Conservation (phyloP, 139 green algal species). For the Chloropicon primus region DNA sequence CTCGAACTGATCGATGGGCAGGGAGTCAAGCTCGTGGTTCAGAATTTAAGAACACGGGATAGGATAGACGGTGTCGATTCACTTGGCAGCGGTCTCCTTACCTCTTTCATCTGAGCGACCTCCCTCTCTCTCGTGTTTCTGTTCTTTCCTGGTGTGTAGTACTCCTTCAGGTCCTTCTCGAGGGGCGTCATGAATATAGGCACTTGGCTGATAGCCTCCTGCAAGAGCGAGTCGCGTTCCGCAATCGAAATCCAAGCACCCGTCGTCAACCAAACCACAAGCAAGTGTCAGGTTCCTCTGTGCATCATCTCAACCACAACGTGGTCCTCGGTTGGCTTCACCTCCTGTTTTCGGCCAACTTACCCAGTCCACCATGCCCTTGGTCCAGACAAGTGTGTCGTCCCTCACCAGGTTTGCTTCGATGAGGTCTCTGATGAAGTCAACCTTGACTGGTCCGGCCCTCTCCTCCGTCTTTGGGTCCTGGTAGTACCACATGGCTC, state of each 20-base stretch:
- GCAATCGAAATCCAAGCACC: too few relatives aligned
- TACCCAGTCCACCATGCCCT: neutral
- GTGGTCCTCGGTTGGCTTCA: too few relatives aligned
- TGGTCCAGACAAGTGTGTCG: neutral
- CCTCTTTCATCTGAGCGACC: neutral
- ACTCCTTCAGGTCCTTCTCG: neutral
- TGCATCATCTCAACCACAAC: too few relatives aligned
- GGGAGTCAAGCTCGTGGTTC: too few relatives aligned
- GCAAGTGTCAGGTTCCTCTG: too few relatives aligned
- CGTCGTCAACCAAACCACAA: too few relatives aligned
- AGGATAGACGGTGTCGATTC: too few relatives aligned
- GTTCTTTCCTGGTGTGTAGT: neutral
- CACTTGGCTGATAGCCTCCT: neutral
- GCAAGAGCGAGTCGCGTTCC: too few relatives aligned
- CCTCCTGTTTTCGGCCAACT: neutral
- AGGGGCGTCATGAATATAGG: neutral
- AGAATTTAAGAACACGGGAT: too few relatives aligned
- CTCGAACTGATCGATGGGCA: neutral
- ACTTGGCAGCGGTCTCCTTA: neutral
- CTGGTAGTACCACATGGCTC: neutral
- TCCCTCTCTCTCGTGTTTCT: neutral
- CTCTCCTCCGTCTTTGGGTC: neutral
- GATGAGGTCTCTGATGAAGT: neutral
- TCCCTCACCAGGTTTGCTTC: neutral
- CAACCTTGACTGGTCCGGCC: neutral